Evolutionary conservation across 331 rosid genomes (phyloP).

Genomic region (Phaseolus coccineus): DNA sequence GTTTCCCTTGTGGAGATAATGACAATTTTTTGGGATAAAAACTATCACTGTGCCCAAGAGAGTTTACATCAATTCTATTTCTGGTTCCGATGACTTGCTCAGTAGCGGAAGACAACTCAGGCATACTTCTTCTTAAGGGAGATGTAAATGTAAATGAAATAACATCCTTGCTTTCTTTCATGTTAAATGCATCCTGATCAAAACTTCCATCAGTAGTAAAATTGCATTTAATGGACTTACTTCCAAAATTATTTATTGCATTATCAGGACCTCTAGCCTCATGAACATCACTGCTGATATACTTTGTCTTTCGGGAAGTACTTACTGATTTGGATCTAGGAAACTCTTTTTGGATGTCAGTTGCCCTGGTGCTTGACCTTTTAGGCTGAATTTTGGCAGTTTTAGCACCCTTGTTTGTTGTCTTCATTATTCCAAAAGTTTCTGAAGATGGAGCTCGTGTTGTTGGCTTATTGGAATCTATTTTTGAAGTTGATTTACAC

Average conservation of each 20-base stretch:
- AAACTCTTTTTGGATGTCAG: slow-evolving; percentile 55
- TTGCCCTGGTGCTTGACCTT: slow-evolving; percentile 53
- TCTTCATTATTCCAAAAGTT: slow-evolving; percentile 55
- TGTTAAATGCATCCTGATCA: slow-evolving; percentile 53
- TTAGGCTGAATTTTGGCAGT: slow-evolving; percentile 56
- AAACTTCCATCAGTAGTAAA: slow-evolving; percentile 56
- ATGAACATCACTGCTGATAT: slow-evolving; percentile 45
- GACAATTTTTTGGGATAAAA: slow-evolving; percentile 49
- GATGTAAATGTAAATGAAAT: slow-evolving; percentile 91
- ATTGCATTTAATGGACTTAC: slow-evolving; percentile 66
- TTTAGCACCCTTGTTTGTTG: slow-evolving; percentile 50
- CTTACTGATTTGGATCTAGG: slow-evolving; percentile 47
- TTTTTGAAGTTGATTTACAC: slow-evolving; percentile 60
- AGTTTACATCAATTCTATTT: slow-evolving; percentile 49
- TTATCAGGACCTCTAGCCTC: slow-evolving; percentile 50
- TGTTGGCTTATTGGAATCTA: slow-evolving; percentile 53
- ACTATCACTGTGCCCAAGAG: slow-evolving; percentile 51
- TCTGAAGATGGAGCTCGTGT: slow-evolving; percentile 52
- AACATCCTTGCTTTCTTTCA: slow-evolving; percentile 69
- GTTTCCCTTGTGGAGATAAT: slow-evolving; percentile 52
- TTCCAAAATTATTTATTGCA: slow-evolving; percentile 44
- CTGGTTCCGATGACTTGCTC: slow-evolving; percentile 49
- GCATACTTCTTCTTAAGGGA: slow-evolving; percentile 66
- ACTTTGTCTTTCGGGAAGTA: slow-evolving; percentile 51
- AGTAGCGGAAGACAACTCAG: slow-evolving; percentile 52